Evolutionary conservation across 352 stramenopile species (phyloP), one percentile per base, ranked within the genome.

Genomic region (Phytophthora tentaculata): DNA sequence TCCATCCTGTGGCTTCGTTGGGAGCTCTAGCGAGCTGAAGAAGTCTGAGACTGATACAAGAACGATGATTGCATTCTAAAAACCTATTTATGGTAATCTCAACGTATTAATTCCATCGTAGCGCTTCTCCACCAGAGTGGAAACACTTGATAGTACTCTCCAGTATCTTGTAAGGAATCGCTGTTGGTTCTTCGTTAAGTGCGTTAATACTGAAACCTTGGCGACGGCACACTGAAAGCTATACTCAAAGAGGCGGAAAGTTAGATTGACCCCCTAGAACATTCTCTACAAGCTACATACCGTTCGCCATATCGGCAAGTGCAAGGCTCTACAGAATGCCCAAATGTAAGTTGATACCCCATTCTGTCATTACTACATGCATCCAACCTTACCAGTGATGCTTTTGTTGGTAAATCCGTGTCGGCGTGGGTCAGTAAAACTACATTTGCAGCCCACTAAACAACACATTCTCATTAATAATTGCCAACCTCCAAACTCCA

Each of bases 101-200:
- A n/a, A n/a, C n/a, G n/a, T n/a, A n/a, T 69, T 58, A 74, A 26
- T 58, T 67, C 62, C 47, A 75, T 17, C 55, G 62, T 41, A 71
- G 47, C 23, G 62, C 63, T 67, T 71, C 47, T 61, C 68, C 62
- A 2, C 68, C 68, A 8, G 61, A 68, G 63, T 76, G 69, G 24
- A 91, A 89, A 53, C 73, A 85, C 56, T 85, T 85, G 56, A 94
- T 65, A 10, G 80, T 86, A 64, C 81, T 91, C 51, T 94, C 85
- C 9, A 94, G 56, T 13, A 94, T 75, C 62, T 92, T 94, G 69
- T 86, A 94, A 19, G 80, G 71, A 28, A 85, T 74, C 6, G 64
- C 65, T 14, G 61, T 58, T 5, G 71, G 63, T 29, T 83, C 70
- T 61, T 73, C 64, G 35, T 60, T 7, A 6, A 73, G 5, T n/a